Evolutionary conservation across 805 yeast species (phyloP), one percentile per base, ranked within the genome.

Genomic region (Nakazawaea laoshanensis): DNA sequence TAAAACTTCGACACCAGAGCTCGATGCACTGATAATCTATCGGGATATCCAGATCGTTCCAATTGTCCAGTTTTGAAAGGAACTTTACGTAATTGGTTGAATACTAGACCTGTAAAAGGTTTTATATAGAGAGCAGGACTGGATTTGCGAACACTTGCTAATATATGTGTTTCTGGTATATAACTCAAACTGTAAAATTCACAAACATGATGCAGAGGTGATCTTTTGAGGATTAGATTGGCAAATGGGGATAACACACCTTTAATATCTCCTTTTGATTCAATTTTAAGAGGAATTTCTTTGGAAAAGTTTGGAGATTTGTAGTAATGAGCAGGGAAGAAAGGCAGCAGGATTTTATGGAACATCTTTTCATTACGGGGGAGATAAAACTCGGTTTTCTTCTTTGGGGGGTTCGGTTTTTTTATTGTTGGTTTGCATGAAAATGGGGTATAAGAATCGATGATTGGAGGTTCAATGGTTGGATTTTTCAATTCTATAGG

Each of bases 31-130:
- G n/a, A n/a, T n/a, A n/a, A n/a, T n/a, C n/a, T n/a, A n/a, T n/a
- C n/a, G n/a, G n/a, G n/a, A n/a, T n/a, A n/a, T n/a, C n/a, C n/a
- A n/a, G n/a, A n/a, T n/a, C n/a, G n/a, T n/a, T n/a, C n/a, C n/a
- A n/a, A n/a, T n/a, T n/a, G n/a, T n/a, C n/a, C n/a, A n/a, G n/a
- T n/a, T n/a, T n/a, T n/a, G n/a, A n/a, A n/a, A 20, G 20, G 17
- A 16, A 25, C 23, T 9, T 13, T 37, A 2, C 35, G 33, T 5
- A 40, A 62, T 61, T 19, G 57, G 64, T 43, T 65, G 68, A 19
- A 62, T 63, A 17, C 67, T 61, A 33, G 59, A 60, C 30, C 10
- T 20, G 12, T 27, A 14, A 36, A 30, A 9, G 37, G 18, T 8
- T 17, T 15, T 7, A 53, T 28, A 24, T 48, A 21, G 1, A 54